Percentiles rank a stretch among this genome's conserved stretches.
Evolutionary conservation across 2,329 filamentous ascomycete genomes (phyloP).

Genomic region (Fusarium nematophilum): DNA sequence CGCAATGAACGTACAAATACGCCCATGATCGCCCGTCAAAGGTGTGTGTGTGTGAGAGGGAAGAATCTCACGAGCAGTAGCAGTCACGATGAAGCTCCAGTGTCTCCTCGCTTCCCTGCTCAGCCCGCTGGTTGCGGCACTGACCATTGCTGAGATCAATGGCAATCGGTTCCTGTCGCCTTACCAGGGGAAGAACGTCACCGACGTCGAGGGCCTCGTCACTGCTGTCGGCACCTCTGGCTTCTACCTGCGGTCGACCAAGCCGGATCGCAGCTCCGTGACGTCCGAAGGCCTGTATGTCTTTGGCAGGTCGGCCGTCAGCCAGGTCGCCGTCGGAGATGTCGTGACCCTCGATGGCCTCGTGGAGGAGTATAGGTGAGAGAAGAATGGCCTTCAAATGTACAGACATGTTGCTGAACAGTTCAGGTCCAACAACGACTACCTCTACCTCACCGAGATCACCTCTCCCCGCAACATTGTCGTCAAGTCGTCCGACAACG

Average conservation of each 20-base stretch:
- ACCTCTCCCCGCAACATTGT: conserved; percentile 63
- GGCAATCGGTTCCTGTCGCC: conserved; percentile 73
- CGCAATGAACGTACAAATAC: conserved; percentile 33
- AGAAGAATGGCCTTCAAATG: not conserved
- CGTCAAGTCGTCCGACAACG: conserved; percentile 64
- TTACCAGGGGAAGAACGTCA: conserved; percentile 65
- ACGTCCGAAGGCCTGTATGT: conserved; percentile 76
- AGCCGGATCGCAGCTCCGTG: conserved; percentile 63
- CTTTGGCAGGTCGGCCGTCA: conserved; percentile 63
- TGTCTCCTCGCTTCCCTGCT: conserved; percentile 43
- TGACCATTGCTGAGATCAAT: conserved; percentile 72
- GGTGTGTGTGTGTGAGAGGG: too few species aligned
- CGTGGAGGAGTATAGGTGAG: conserved; percentile 67
- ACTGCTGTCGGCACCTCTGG: conserved; percentile 72
- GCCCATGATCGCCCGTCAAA: not conserved
- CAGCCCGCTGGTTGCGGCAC: conserved; percentile 46
- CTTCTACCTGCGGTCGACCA: conserved; percentile 72
- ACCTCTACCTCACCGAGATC: conserved; percentile 74
- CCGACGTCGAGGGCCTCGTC: conserved; percentile 70
- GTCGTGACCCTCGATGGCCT: conserved; percentile 69
- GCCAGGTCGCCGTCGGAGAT: conserved; percentile 70
- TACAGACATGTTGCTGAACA: conserved; percentile 2
- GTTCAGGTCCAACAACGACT: conserved; percentile 62
- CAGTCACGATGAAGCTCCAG: conserved; percentile 47
- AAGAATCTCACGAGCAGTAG: conserved; percentile 10